Evolutionary conservation across 345 rosid genomes (phyloP).

Genomic region (Pistacia integerrima): DNA sequence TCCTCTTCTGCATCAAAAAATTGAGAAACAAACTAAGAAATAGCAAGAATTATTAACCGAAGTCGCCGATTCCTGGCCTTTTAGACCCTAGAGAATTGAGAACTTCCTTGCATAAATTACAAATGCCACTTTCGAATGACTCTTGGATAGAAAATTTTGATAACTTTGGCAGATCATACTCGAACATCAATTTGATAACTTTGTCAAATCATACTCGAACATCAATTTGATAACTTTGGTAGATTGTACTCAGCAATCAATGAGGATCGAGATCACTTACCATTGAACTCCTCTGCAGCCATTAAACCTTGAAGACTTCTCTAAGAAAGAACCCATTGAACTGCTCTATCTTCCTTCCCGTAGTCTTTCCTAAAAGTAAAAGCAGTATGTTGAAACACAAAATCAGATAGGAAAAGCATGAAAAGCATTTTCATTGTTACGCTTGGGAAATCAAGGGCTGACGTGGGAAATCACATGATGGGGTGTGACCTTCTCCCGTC

Average conservation of each 20-base stretch:
- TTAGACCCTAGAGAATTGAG: conserved; percentile 4
- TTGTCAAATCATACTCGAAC: conserved; percentile 2
- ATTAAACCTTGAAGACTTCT: conserved; percentile 75
- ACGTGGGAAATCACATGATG: too few relatives aligned
- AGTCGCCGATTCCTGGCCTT: conserved; percentile 18
- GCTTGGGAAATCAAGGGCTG: too few relatives aligned
- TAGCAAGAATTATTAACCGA: conserved; percentile 12
- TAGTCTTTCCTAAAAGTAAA: conserved; percentile 80
- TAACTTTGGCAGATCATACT: conserved; percentile 15
- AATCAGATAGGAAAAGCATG: background rate
- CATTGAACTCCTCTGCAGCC: conserved; percentile 61
- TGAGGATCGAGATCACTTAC: conserved; percentile 55
- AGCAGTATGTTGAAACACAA: conserved; percentile 60
- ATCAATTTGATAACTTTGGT: conserved; percentile 14
- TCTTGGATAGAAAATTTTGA: conserved; percentile 18
- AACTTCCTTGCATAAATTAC: conserved; percentile 7
- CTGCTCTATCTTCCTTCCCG: conserved; percentile 75
- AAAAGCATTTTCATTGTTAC: background rate
- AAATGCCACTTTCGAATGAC: background rate
- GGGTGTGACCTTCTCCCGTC: too few relatives aligned
- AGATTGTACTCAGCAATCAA: conserved; percentile 57
- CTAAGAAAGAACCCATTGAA: conserved; percentile 67
- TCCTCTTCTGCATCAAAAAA: conserved; percentile 23
- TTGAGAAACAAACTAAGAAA: conserved; percentile 19
- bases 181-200: conserved; percentile 10